phyloP scores from a whole-genome alignment of 1,139 yeast genomes.

The Entelexis paramagnoliae region DNA sequence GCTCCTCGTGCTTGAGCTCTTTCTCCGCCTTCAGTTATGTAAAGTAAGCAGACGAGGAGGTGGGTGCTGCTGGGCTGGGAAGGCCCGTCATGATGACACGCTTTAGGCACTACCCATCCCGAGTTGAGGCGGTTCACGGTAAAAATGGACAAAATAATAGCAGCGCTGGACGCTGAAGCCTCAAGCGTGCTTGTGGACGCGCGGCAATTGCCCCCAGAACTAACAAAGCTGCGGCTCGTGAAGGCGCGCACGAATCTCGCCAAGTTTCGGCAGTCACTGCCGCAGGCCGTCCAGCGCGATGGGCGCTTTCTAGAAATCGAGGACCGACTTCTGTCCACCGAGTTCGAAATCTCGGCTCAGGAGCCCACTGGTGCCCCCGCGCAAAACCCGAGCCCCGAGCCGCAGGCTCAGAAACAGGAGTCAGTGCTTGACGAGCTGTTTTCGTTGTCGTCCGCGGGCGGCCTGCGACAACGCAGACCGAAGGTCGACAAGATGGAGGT shows the following conservation, averaged over 20 bases:
- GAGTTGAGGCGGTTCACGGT: neutral
- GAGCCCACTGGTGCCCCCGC: neutral
- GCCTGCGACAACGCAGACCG: neutral
- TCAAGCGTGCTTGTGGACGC: constrained; percentile 14
- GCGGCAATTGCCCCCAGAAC: constrained; percentile 1
- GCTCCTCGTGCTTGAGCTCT: too few relatives aligned
- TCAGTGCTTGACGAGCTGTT: constrained; percentile 19
- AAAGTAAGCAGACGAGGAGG: too few relatives aligned
- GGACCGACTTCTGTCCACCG: constrained; percentile 17
- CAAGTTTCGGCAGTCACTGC: neutral
- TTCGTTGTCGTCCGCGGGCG: constrained; percentile 12
- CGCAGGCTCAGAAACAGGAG: neutral
- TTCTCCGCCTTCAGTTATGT: too few relatives aligned
- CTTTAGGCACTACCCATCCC: neutral
- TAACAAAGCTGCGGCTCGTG: constrained; percentile 15
- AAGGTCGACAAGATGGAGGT: constrained; percentile 23
- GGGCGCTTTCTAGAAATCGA: constrained; percentile 9
- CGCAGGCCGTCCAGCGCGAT: neutral
- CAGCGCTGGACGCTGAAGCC: constrained; percentile 18
- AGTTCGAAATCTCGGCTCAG: constrained; percentile 1
- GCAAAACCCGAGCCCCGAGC: neutral
- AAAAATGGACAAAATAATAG: neutral
- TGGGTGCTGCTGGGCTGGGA: neutral
- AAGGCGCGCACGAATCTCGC: constrained; percentile 14
- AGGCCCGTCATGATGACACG: neutral